Base-by-base conservation (phyloP, 228 moss, liverwort and hornwort genomes). In the Sphagnum fallax region DNA sequence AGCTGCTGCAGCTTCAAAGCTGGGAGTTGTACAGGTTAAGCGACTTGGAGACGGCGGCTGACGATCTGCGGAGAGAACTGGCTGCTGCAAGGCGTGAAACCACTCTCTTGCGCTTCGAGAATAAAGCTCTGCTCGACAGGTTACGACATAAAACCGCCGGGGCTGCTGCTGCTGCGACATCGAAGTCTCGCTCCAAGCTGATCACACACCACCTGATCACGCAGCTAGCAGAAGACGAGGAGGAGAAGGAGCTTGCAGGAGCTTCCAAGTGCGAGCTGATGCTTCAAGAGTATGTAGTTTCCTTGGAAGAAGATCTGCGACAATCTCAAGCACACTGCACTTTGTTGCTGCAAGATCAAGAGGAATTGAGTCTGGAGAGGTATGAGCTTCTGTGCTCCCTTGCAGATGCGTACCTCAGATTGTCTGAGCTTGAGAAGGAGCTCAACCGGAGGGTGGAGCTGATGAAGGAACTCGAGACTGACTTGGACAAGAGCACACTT, bases 191-290 rank as follows among this genome's bases (percentile, higher is more conserved):
- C 32, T 32, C 32, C 32, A 32, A 32, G 32, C 32, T 32, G 32
- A 32, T 32, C 32, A 32, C 32, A 32, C 32, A 32, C 32, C 32
- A 32, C 32, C 32, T 32, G 32, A 32, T 32, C 32, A 32, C 32
- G 32, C 32, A 32, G 32, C 32, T 32, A 32, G 32, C 32, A 32
- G 32, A 32, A 32, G 32, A 32, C 32, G 32, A 32, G 32, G 32
- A 32, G 32, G 32, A 32, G 78, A 81, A 48, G 79, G 81, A 70
- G 71, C 76, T 9, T 79, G 32, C 32, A 32, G 32, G 32, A 32
- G 32, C 79, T 15, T 74, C 79, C 18, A 71, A 81, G 62, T 61
- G 78, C 14, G 83, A 81, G 69, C 87, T 92, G 72, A 79, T 75
- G 50, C 72, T 87, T 64, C 80, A 78, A 70, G 76, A 78, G 50